Percentiles rank a stretch among this genome's conserved stretches.
These are phyloP conservation scores for Leccinum imitatum DNA, from an alignment of 768 basidiomycete genomes.

Conservation along the genomic window DNA sequence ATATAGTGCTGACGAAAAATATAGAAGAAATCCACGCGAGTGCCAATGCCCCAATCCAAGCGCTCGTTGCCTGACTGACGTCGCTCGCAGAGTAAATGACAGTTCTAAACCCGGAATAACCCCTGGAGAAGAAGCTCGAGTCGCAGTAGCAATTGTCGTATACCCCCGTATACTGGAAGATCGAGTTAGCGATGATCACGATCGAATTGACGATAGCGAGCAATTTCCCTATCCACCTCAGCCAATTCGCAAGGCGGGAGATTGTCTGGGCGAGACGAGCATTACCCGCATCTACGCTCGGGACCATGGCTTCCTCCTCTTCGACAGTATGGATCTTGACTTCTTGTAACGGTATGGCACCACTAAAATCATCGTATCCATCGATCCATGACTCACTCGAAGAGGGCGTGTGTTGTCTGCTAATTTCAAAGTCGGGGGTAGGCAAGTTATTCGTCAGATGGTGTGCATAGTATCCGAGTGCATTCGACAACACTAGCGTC, in stretches of 20 bases:
- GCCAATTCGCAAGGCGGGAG: conserved; percentile 5
- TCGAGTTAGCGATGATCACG: conserved; percentile 23
- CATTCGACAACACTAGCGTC: conserved; percentile 30
- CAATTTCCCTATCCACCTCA: conserved; percentile 29
- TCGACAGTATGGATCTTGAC: not conserved
- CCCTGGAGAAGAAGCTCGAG: conserved; percentile 22
- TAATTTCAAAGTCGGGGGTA: not conserved
- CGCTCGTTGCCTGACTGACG: conserved; percentile 11
- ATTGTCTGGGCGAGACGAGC: not conserved
- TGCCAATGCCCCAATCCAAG: not conserved
- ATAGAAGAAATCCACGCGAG: not conserved
- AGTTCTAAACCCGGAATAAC: conserved; percentile 31
- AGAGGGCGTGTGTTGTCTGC: not conserved
- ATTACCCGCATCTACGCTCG: not conserved
- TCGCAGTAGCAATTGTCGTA: conserved; percentile 33
- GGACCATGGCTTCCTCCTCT: not conserved
- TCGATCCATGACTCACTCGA: not conserved
- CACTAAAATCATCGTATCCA: not conserved
- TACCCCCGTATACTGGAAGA: conserved; percentile 31
- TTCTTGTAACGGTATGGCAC: not conserved
- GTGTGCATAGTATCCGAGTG: conserved; percentile 21
- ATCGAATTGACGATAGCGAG: conserved; percentile 31
- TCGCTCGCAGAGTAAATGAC: conserved; percentile 20
- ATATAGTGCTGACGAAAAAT: not conserved
- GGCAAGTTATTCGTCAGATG: not conserved